These are phyloP conservation scores for Nicotiana tabacum DNA, from an alignment of 257 asterid genomes.

Conservation along the genomic window DNA sequence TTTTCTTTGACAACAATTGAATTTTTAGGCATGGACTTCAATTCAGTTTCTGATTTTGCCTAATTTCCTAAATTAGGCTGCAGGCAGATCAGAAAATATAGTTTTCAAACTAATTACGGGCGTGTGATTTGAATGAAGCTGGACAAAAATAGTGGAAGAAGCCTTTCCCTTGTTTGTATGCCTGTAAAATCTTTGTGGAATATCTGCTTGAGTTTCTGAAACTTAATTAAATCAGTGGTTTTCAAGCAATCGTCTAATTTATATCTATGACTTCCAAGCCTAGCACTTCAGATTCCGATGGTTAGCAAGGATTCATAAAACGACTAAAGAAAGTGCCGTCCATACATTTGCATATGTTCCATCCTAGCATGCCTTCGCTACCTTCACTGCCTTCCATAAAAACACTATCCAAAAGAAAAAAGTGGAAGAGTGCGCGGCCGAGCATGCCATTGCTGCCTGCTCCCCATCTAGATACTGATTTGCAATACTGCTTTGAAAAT, in stretches of 20 bases:
- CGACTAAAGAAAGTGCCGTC: slow-evolving; percentile 64
- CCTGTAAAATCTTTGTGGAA: not conserved
- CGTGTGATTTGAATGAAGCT: not conserved
- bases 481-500: slow-evolving; percentile 62
- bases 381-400: slow-evolving; percentile 68
- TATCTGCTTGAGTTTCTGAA: not conserved
- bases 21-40: not conserved
- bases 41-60: not conserved
- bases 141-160: not conserved
- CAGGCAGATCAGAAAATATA: not conserved
- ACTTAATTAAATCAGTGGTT: not conserved
- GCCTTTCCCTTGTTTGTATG: not conserved
- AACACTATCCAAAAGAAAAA: slow-evolving; percentile 57
- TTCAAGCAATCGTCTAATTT: not conserved
- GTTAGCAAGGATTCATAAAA: slow-evolving; percentile 74
- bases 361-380: slow-evolving; percentile 65
- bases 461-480: slow-evolving; percentile 41
- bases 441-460: slow-evolving; percentile 60
- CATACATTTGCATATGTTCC: slow-evolving; percentile 50
- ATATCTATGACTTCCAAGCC: slow-evolving; percentile 18
- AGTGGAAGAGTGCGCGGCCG: slow-evolving; percentile 31
- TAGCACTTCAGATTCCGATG: slow-evolving; percentile 40
- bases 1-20: not conserved
- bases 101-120: not conserved
- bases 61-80: not conserved